Evolutionary conservation across 1,284 basidiomycete species (phyloP), one percentile per base, ranked within the genome.

Genomic region (Sphaerobolus stellatus): DNA sequence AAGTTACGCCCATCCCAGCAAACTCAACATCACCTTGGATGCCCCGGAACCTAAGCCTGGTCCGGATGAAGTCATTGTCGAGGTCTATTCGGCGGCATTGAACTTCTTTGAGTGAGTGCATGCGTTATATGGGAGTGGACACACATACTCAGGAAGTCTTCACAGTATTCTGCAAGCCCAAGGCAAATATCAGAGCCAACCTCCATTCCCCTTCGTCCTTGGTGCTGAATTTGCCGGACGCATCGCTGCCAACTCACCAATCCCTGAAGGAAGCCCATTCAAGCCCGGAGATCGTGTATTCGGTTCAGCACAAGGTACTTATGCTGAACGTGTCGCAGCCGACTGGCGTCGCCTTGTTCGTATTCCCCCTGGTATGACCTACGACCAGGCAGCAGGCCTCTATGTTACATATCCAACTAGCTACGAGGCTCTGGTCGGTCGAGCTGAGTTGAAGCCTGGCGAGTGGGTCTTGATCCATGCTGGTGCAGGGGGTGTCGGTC

Each of bases 401-500:
- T 86, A 71, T 59, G 71, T 91, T n/a, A 94, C 92, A n/a, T 93
- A 88, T 83, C 90, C 91, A 0, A 96, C 94, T 1, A 88, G 86
- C 59, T 96, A 95, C 62, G 92, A 94, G 64, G 93, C 86, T 0
- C 75, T 98, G 14, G 88, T 93, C 0, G 88, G 89, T n/a, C 77
- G 93, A 51, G 94, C 90, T 8, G 73, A 89, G 57, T 71, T 92
- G 30, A 84, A 91, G 66, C 68, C 82, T 56, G 90, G 86, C 25
- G 93, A 97, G 72, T 94, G 89, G 83, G 83, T 95, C 2, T 80
- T 96, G 14, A 86, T 96, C 5, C 89, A 88, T 50, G 93, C 91
- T 9, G 89, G 89, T n/a, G 92, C 91, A 1, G 92, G 92, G 11
- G 95, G 95, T 25, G 94, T 99, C 4, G 96, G 96, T 1, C 84